A percentile compares a stretch with the other conserved stretches of the same genome.
These are phyloP conservation scores for Albugo candida DNA, from an alignment of 352 stramenopile species.

Conservation along the genomic window DNA sequence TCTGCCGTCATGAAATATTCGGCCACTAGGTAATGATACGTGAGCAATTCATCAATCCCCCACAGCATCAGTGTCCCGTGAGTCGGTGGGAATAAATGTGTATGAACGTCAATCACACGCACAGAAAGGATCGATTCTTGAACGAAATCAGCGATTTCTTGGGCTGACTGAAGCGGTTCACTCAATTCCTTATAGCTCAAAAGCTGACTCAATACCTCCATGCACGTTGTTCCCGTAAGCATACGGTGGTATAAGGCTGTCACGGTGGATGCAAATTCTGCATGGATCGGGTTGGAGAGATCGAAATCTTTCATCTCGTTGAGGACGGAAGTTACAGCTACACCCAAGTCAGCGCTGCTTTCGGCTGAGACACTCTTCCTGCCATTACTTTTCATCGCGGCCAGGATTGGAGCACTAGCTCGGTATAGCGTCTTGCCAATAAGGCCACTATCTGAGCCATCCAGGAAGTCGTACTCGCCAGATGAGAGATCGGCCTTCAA, in stretches of 20 bases:
- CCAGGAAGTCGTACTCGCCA: conserved; percentile 31
- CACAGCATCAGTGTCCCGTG: conserved; percentile 84
- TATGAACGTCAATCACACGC: conserved; percentile 46
- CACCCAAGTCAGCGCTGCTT: conserved; percentile 13
- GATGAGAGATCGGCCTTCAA: conserved; percentile 21
- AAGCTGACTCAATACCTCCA: conserved; percentile 19
- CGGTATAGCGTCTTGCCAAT: conserved; percentile 11
- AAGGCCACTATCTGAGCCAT: conserved; percentile 13
- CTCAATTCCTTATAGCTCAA: conserved; percentile 18
- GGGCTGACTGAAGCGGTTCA: conserved; percentile 14
- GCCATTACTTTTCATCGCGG: conserved; percentile 19
- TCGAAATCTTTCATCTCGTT: conserved; percentile 17
- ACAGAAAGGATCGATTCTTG: conserved; percentile 16
- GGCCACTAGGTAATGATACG: conserved; percentile 90
- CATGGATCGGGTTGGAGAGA: conserved; percentile 16
- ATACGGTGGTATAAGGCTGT: conserved; percentile 30
- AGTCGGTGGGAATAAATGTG: conserved; percentile 82
- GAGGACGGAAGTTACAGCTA: conserved; percentile 17
- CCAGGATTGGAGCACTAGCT: conserved; percentile 11
- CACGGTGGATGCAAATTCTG: conserved; percentile 26
- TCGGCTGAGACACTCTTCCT: conserved; percentile 14
- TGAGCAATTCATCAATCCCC: conserved; percentile 87
- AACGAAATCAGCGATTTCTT: conserved; percentile 18
- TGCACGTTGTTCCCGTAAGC: conserved; percentile 16
- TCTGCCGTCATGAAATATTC: conserved; percentile 85